Base-by-base conservation (phyloP, 179 eudicot species). In the Silene noctiflora region DNA sequence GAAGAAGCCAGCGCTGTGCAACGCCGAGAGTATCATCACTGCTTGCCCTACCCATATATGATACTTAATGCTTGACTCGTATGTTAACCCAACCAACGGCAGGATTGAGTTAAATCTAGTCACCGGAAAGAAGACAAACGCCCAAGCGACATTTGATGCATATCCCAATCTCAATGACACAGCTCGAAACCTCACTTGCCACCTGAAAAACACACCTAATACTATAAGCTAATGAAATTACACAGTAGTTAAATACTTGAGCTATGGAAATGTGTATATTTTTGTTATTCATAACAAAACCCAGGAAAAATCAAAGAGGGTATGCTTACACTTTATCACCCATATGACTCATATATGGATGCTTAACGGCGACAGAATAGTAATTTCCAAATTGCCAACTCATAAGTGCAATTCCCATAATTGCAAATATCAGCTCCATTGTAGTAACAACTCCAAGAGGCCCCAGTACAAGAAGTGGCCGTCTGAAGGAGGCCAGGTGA, bases 41-140 rank as follows among this genome's bases (percentile, higher is more conserved):
- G 84, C 80, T 67, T 90, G 95, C 3, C 95, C 97, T 13, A 92
- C 74, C 97, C 97, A 92, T 42, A 92, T 90, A 81, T 92, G 95
- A 67, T 92, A 92, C 78, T 90, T 92, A 67, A 92, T 80, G 75
- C 94, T 87, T 0, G 85, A 72, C 64, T 92, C 97, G 3, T 87
- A 93, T 0, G 96, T 89, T 10, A 91, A 79, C 1, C 96, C 97
- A n/a, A 93, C 24, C 17, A 91, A 63, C 1, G 86, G 91, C 67
- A 91, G 71, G 42, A 93, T 66, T 3, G 91, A 87, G 0, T 93
- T 89, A 14, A 86, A 85, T 78, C 93, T 77, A 12, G 87, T 85
- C 67, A 91, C 91, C 1, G 93, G 96, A 65, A 91, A 84, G 84
- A 91, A 89, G 61, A 91, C 84, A 33, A 91, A 87, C 1, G 90